Evolutionary conservation across 345 rosid genomes (phyloP), one percentile per base, ranked within the genome.

Genomic region (Melaleuca alternifolia): DNA sequence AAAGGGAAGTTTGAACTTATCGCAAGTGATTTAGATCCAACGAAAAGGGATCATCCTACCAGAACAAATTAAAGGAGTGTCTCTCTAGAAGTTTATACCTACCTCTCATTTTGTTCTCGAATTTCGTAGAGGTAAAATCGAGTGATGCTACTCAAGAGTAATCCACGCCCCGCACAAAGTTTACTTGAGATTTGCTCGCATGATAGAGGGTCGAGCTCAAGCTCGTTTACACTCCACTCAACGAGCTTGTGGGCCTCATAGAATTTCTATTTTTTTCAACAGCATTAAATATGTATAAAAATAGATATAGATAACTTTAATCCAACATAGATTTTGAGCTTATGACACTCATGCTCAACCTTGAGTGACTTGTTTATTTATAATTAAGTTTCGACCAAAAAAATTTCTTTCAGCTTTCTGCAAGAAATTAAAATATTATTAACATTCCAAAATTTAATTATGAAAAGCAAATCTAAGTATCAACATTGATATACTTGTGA

Each of bases 371-470:
- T 65, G 77, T 20, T 33, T 16, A 44, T 33, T 16, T 65, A 9
- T 0, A 65, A 30, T 16, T 65, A 65, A 54, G 16, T 15, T 65
- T 65, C 15, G 14, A 62, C 18, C 7, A 0, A 65, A 57, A 20
- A 16, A 7, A 16, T 12, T 37, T 0, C 30, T 30, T 0, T 30
- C 5, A 2, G 11, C 30, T 62, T 62, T 28, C 76, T 0, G 6
- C 20, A 11, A 30, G n/a, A 15, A 7, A 30, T 65, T 4, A 6
- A 65, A 37, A 30, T 62, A 28, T 28, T 28, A 62, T 30, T 44
- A 11, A 65, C 7, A 65, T 30, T 65, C 30, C 20, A 65, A 33
- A 62, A 30, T 7, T 7, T 28, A 62, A 30, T 37, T 0, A 57
- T 18, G 41, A 41, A 41, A 41, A 2, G 41, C 41, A 41, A 41